Base-by-base conservation (phyloP, 2,329 filamentous ascomycete genomes). In the Trichoderma cornu-damae region DNA sequence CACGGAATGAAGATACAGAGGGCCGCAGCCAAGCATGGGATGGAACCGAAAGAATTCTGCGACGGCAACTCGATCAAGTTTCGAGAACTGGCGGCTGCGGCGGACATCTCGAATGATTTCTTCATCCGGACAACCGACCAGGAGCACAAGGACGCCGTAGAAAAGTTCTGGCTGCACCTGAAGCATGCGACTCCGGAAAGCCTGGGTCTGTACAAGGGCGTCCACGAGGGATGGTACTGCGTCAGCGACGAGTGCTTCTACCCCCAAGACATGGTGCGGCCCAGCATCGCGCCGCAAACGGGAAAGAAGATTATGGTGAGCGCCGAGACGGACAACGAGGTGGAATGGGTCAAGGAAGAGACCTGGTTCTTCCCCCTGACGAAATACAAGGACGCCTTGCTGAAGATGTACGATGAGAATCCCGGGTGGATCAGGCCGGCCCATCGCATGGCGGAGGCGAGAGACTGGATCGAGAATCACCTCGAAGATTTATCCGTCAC, bases 161-260 rank as follows among this genome's bases (percentile, higher is more conserved):
- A 91, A 66, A 87, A 94, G 69, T 91, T 96, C 65, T 99, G 94
- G 94, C 79, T 83, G 62, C 79, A 91, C 69, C 77, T 99, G 59
- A 80, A 86, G 66, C 65, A 73, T 32, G 60, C 65, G 0, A 65
- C 71, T 0, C 67, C 68, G 0, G 84, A 91, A 55, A 79, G 81
- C 46, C 87, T 88, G 7, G 86, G 88, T 60, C 87, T 97, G 54
- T 96, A 96, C 73, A 85, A 88, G 66, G 84, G 85, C 9, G 90
- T 88, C 64, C 94, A 97, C 66, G 84, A 90, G 68, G 94, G 94
- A 1, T 99, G 94, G 94, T 99, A 99, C 71, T 94, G 89, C 57
- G 87, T 99, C 54, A 91, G 89, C 70, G 94, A 99, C 70, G 94
- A 99, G 78, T 93, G 93, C 37, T 99, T 96, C 73, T 97, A 96